phyloP scores from a whole-genome alignment of 139 green algal species.

The Spirogloea muscicola region DNA sequence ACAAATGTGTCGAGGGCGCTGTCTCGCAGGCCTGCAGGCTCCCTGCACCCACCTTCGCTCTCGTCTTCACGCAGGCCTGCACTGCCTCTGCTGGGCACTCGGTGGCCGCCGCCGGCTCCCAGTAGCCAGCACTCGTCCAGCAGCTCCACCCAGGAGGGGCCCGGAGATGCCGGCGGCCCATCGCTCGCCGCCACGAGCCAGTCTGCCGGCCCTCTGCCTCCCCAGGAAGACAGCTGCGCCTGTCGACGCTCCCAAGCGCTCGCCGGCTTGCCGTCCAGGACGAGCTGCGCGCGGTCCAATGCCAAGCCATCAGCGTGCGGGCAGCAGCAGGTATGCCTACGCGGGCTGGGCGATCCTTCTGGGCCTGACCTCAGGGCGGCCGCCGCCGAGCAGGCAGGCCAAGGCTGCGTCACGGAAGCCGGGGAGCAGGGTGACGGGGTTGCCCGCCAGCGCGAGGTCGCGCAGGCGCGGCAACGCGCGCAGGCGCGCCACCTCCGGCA shows the following conservation, averaged over 20 bases:
- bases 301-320: background rate
- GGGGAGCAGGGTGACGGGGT: background rate
- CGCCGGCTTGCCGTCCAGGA: background rate
- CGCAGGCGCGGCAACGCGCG: background rate
- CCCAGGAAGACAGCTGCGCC: background rate
- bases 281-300: background rate
- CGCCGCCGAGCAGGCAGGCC: conserved; percentile 3
- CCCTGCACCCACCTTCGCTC: too few relatives aligned
- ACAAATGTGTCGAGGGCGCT: too few relatives aligned
- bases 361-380: background rate
- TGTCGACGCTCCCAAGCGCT: background rate
- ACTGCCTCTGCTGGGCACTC: background rate
- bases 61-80: too few relatives aligned
- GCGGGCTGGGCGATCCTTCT: background rate
- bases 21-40: too few relatives aligned
- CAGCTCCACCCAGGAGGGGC: background rate
- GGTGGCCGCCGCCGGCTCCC: background rate
- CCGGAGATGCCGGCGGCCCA: too few relatives aligned
- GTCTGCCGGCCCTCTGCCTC: background rate
- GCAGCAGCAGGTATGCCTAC: background rate
- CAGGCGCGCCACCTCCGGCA: conserved; percentile 5
- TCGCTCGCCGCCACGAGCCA: too few relatives aligned
- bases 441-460: conserved; percentile 3
- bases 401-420: conserved; percentile 5
- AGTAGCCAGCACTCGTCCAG: background rate